Conservation (phyloP, 768 basidiomycete species). For the Termitomyces sp. region DNA sequence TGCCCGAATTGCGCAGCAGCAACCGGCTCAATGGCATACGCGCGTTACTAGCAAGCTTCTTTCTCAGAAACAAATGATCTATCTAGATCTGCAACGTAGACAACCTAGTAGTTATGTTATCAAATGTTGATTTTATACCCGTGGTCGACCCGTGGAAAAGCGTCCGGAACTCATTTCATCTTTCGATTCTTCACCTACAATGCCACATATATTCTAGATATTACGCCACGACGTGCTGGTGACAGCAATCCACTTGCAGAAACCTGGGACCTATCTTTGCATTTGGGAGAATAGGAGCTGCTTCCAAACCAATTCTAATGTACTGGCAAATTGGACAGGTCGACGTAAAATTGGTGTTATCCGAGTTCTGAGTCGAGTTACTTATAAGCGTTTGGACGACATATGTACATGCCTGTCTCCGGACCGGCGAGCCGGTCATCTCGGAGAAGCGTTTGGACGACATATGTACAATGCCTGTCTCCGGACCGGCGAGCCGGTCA, state of each 20-base stretch:
- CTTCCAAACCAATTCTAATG: too few relatives aligned
- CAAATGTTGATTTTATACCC: not conserved
- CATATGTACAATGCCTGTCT: too few relatives aligned
- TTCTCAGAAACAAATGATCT: not conserved
- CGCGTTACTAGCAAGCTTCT: constrained; percentile 1
- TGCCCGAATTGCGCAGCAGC: constrained; percentile 36
- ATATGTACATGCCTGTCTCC: too few relatives aligned
- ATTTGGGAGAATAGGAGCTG: not conserved
- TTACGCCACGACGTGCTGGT: not conserved
- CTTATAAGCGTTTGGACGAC: too few relatives aligned
- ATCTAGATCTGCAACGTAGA: not conserved
- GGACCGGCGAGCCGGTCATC: too few relatives aligned
- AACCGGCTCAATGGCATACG: constrained; percentile 1
- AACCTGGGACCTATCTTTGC: not conserved
- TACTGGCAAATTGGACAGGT: not conserved
- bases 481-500: too few relatives aligned
- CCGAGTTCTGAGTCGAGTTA: not conserved
- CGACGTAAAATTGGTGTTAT: too few relatives aligned
- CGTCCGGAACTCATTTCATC: not conserved
- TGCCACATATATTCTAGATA: not conserved
- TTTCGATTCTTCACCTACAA: not conserved
- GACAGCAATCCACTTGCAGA: not conserved
- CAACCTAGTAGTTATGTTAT: not conserved
- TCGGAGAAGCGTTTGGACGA: too few relatives aligned
- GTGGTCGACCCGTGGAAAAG: not conserved